Conservation (phyloP, 2,329 filamentous ascomycete genomes). For the Claviceps cyperi region DNA sequence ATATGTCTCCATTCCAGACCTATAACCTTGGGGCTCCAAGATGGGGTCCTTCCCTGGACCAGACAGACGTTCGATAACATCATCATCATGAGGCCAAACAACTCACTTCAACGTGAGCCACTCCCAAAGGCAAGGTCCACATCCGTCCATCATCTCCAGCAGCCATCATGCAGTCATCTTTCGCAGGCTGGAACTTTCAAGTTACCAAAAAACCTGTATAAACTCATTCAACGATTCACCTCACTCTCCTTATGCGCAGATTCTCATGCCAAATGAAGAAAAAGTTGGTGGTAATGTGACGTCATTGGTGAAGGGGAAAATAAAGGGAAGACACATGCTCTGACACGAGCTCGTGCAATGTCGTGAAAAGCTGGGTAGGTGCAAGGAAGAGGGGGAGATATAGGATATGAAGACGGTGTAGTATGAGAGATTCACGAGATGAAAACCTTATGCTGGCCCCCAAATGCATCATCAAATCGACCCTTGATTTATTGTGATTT, state of each 20-base stretch:
- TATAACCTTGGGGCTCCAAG: constrained; percentile 5
- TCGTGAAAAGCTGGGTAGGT: neutral
- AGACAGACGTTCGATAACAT: neutral
- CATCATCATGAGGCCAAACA: constrained; percentile 5
- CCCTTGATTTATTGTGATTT: neutral
- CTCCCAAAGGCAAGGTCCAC: constrained; percentile 1
- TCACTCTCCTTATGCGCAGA: constrained; percentile 14
- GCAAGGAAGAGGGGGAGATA: constrained; percentile 4
- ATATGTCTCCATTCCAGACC: constrained; percentile 3
- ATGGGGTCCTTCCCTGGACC: neutral
- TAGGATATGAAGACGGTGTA: constrained; percentile 5
- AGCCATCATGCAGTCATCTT: constrained; percentile 11
- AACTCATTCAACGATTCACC: constrained; percentile 12
- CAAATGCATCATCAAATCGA: neutral
- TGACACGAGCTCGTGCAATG: constrained; percentile 10
- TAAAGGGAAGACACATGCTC: constrained; percentile 10
- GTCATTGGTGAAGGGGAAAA: constrained; percentile 15
- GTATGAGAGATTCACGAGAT: neutral
- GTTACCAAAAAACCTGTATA: constrained; percentile 41
- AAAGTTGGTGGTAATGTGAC: constrained; percentile 16
- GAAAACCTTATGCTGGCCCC: neutral
- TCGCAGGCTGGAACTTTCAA: constrained; percentile 49
- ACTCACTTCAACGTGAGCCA: constrained; percentile 9
- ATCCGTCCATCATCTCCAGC: constrained; percentile 10
- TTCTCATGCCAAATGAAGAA: constrained; percentile 20